Conservation (phyloP, 768 basidiomycete species). For the Gloeopeniophorella convolvens region DNA sequence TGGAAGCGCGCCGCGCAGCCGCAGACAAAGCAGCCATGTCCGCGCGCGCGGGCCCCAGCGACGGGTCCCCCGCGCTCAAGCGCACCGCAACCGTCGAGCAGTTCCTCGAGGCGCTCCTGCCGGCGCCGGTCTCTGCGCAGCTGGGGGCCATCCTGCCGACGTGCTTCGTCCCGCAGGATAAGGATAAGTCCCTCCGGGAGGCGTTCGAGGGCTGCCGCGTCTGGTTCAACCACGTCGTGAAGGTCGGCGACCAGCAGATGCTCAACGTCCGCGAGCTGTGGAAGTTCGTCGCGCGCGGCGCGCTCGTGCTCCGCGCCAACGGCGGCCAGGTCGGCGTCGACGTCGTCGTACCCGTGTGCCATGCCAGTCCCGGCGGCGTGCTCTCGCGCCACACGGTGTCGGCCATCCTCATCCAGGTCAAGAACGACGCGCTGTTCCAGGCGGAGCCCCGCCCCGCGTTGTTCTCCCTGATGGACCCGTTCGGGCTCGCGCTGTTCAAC, state of each 20-base stretch:
- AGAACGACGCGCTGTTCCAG: neutral
- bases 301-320: neutral
- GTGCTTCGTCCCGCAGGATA: neutral
- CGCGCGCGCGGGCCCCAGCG: too few relatives aligned
- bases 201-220: neutral
- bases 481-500: neutral
- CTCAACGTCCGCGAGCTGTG: neutral
- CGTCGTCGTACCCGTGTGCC: neutral
- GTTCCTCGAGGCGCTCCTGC: neutral
- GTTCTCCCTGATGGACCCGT: neutral
- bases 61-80: constrained; percentile 3
- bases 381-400: neutral
- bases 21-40: too few relatives aligned
- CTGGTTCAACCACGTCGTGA: neutral
- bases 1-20: too few relatives aligned
- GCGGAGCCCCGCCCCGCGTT: neutral
- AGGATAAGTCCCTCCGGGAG: neutral
- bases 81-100: neutral
- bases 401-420: neutral
- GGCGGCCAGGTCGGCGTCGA: neutral
- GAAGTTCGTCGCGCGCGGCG: neutral
- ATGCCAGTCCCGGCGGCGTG: neutral
- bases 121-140: neutral
- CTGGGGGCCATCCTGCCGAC: neutral
- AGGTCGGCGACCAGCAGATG: neutral